Evolutionary conservation across 2,329 filamentous ascomycete species (phyloP).

Genomic region (Tolypocladium capitatum): DNA sequence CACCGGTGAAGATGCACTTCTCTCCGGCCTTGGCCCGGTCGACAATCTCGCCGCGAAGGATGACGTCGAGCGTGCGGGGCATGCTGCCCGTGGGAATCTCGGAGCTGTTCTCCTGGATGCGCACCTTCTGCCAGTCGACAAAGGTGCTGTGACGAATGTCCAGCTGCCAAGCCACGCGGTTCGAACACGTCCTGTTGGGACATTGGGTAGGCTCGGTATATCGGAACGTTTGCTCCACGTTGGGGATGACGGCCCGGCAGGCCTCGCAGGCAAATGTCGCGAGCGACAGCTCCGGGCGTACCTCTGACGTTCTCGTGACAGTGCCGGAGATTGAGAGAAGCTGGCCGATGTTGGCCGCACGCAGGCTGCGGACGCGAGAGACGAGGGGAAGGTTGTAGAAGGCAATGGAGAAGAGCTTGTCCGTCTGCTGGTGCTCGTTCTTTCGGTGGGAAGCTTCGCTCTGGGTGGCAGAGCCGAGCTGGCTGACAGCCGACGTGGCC

Average conservation of each 20-base stretch:
- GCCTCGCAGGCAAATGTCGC: slow-evolving; percentile 86
- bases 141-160: slow-evolving; percentile 96
- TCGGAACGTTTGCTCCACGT: slow-evolving; percentile 93
- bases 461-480: slow-evolving; percentile 47
- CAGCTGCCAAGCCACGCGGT: slow-evolving; percentile 87
- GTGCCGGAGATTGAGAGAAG: slow-evolving; percentile 93
- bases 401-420: slow-evolving; percentile 86
- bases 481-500: slow-evolving; percentile 54
- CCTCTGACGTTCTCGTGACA: slow-evolving; percentile 92
- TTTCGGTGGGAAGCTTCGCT: slow-evolving; percentile 61
- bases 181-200: slow-evolving; percentile 75
- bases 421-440: slow-evolving; percentile 86
- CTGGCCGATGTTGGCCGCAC: slow-evolving; percentile 82
- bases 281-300: slow-evolving; percentile 81
- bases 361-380: slow-evolving; percentile 70
- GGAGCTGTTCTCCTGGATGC: slow-evolving; percentile 94
- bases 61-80: slow-evolving; percentile 95
- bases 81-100: slow-evolving; percentile 98
- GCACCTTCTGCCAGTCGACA: slow-evolving; percentile 97
- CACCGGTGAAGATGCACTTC: slow-evolving; percentile 95
- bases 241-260: slow-evolving; percentile 72
- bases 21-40: slow-evolving; percentile 95
- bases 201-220: slow-evolving; percentile 97
- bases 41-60: slow-evolving; percentile 91
- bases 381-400: slow-evolving; percentile 89